Base-by-base conservation (phyloP, 306 rosid genomes). In the Medicago arabica region DNA sequence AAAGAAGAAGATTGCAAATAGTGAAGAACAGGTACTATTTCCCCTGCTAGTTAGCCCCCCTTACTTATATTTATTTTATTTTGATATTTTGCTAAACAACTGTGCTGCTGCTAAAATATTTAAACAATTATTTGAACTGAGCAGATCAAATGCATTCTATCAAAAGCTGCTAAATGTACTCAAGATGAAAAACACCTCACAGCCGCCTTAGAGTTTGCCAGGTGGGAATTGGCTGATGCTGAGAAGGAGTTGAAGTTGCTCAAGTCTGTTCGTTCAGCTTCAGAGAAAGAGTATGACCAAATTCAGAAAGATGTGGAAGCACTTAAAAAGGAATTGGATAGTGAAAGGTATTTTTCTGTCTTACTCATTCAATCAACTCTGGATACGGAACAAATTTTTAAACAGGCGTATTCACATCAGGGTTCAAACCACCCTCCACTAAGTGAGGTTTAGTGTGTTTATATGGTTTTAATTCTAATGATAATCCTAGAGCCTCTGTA, bases 201-300 rank as follows among this genome's bases (percentile, higher is more conserved):
- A 28, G 67, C 85, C 55, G 74, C 82, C 61, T 83, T 92, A 47
- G 99, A 95, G 85, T 87, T 80, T 67, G 78, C 88, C 1, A 95
- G 76, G 82, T 86, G 89, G 97, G 97, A 95, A 78, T 76, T 90
- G 80, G 89, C 96, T 55, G 97, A 92, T 83, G 88, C 93, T 47
- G 99, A 95, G 83, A 95, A 90, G 90, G 97, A 92, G 84, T 80
- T 86, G 51, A 93, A 89, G 87, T 87, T 91, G 89, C 89, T 92
- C 76, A 92, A 89, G 83, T 84, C 88, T 69, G 81, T 86, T 54
- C 61, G 80, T 61, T 57, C 89, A 46, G 86, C 99, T 68, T 92
- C 96, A 43, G 97, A 92, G 83, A 95, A 92, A 86, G 99, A 90
- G 68, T 79, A 80, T 25, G 92, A 85, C 67, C 96, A 87, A 77